Conservation (phyloP, 148 eudicot species). For the Suaeda aralocaspica region DNA sequence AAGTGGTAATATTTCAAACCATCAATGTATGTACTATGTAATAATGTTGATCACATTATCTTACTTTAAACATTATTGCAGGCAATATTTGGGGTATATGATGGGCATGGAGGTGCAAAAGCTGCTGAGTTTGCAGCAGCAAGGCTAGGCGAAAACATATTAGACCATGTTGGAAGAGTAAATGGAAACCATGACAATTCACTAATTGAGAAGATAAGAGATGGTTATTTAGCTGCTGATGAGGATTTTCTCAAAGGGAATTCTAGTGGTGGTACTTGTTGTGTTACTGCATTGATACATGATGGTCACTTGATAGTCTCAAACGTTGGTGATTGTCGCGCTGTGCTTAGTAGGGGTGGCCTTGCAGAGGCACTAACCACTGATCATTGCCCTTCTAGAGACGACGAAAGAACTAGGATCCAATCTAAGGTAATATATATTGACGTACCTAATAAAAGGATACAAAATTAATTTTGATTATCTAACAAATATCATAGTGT, state of each 20-base stretch:
- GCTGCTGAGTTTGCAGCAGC: constrained; percentile 65
- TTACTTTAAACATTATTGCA: constrained; percentile 11
- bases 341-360: constrained; percentile 53
- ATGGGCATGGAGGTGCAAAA: constrained; percentile 73
- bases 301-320: constrained; percentile 46
- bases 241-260: constrained; percentile 42
- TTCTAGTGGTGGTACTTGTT: constrained; percentile 49
- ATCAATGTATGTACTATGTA: neutral
- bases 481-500: no score
- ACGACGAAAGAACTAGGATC: constrained; percentile 47
- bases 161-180: constrained; percentile 32
- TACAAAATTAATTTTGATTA: no score
- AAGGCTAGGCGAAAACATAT: constrained; percentile 40
- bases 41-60: neutral
- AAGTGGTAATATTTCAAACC: neutral
- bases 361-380: constrained; percentile 52
- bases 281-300: constrained; percentile 46
- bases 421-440: constrained; percentile 36
- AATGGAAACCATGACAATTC: constrained; percentile 13
- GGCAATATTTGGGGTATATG: constrained; percentile 65
- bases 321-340: constrained; percentile 70
- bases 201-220: constrained; percentile 32
- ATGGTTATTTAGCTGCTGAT: constrained; percentile 47
- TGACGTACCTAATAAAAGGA: no score
- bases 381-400: constrained; percentile 53